Conservation (phyloP, 2,329 filamentous ascomycete genomes). For the Colletotrichum caudatum region DNA sequence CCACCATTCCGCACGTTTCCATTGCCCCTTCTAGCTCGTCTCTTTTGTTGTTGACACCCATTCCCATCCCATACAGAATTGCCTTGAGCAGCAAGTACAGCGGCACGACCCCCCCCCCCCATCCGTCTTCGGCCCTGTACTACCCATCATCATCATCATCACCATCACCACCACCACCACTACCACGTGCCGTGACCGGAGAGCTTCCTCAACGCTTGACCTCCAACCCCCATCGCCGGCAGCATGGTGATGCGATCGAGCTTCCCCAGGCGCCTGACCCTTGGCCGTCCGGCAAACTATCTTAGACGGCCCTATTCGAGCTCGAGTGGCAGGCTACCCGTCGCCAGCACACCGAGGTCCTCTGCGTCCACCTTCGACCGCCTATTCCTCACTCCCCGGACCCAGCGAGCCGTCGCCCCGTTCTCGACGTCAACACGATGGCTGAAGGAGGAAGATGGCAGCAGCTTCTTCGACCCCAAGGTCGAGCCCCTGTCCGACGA, state of each 20-base stretch:
- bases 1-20: conserved; percentile 8
- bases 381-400: conserved; percentile 48
- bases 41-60: background rate
- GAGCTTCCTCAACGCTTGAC: conserved; percentile 19
- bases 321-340: conserved; percentile 39
- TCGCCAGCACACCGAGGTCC: conserved; percentile 37
- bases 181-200: conserved; percentile 30
- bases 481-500: conserved; percentile 65
- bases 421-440: conserved; percentile 53
- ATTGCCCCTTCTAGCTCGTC: conserved; percentile 25
- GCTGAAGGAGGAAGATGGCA: conserved; percentile 54
- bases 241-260: conserved; percentile 58
- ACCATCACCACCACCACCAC: conserved; percentile 15
- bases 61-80: background rate
- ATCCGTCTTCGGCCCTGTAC: conserved; percentile 22
- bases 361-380: conserved; percentile 47
- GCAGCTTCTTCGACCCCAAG: conserved; percentile 63
- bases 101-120: background rate
- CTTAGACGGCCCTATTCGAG: conserved; percentile 46
- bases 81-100: background rate
- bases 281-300: conserved; percentile 51
- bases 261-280: conserved; percentile 54
- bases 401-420: conserved; percentile 47
- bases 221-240: conserved; percentile 7
- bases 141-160: conserved; percentile 5